Percentiles rank a stretch among this genome's conserved stretches.
Evolutionary conservation across 192 early-diverging fungal genomes (phyloP).

Genomic region (Coemansia javaensis): DNA sequence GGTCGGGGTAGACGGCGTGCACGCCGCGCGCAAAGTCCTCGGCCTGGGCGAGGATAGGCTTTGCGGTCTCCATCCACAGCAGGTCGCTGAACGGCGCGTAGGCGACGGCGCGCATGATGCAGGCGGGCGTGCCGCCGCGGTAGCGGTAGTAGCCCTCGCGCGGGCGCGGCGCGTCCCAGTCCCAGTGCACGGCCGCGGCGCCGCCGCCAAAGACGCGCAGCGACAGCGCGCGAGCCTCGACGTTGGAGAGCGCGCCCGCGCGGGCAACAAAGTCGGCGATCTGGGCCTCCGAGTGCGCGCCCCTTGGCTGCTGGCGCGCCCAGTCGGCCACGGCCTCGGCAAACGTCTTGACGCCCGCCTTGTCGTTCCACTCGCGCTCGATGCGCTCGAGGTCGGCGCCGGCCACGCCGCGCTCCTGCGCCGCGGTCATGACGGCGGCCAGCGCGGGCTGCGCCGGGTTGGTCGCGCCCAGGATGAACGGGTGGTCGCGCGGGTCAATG

Average conservation of each 20-base stretch:
- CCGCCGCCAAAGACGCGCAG: slow-evolving; percentile 51
- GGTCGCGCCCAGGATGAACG: slow-evolving; percentile 91
- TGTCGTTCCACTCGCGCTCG: slow-evolving; percentile 78
- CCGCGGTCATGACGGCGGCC: slow-evolving; percentile 74
- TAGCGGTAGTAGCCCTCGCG: slow-evolving; percentile 98
- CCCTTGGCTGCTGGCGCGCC: slow-evolving; percentile 52
- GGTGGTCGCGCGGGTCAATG: slow-evolving; percentile 93
- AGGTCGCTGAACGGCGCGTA: slow-evolving; percentile 89
- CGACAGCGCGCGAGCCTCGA: slow-evolving; percentile 76
- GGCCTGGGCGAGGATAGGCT: slow-evolving; percentile 88
- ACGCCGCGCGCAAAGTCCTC: slow-evolving; percentile 86
- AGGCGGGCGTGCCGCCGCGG: slow-evolving; percentile 88
- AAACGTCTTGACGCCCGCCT: slow-evolving; percentile 79
- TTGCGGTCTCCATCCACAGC: slow-evolving; percentile 97
- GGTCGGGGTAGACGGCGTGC: slow-evolving; percentile 67
- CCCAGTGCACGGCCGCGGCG: slow-evolving; percentile 61
- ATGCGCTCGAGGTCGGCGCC: slow-evolving; percentile 75
- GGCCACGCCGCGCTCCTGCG: slow-evolving; percentile 63
- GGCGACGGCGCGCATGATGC: slow-evolving; percentile 74
- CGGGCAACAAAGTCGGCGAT: slow-evolving; percentile 45
- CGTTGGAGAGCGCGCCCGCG: slow-evolving; percentile 65
- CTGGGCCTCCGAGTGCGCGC: slow-evolving; percentile 41
- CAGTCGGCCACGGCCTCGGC: slow-evolving; percentile 71
- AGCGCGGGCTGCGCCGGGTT: slow-evolving; percentile 72
- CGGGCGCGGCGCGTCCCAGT: slow-evolving; percentile 85